Conservation (phyloP, 2,329 filamentous ascomycete species). For the Escovopsis weberi region DNA sequence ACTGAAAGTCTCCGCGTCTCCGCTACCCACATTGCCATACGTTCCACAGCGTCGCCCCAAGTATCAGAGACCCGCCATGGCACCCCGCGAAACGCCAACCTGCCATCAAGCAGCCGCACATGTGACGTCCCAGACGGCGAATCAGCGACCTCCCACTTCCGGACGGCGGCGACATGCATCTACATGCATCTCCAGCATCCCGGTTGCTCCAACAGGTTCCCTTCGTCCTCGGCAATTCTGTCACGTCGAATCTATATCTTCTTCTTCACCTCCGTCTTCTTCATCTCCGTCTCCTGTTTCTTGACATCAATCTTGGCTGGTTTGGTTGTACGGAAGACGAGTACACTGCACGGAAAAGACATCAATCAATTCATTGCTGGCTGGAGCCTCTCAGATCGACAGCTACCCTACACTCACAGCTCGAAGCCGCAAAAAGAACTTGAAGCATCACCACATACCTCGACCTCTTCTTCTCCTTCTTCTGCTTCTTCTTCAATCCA, state of each 20-base stretch:
- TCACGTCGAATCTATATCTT: background rate
- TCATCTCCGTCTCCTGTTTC: background rate
- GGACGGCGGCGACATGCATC: background rate
- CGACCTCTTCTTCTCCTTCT: background rate
- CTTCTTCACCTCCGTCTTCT: background rate
- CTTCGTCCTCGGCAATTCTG: slow-evolving; percentile 1
- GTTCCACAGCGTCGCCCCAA: too few species aligned
- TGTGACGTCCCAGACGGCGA: slow-evolving; percentile 3
- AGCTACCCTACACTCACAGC: too few species aligned
- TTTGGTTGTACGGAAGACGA: too few species aligned
- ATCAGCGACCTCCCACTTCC: slow-evolving; percentile 2
- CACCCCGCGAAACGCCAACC: background rate
- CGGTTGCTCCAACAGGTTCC: background rate
- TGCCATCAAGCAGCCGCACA: background rate
- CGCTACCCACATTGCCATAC: too few species aligned
- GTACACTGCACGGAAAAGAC: too few species aligned
- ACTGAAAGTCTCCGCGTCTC: too few species aligned
- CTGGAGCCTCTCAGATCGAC: too few species aligned
- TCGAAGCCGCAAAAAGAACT: too few species aligned
- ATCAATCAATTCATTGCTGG: too few species aligned
- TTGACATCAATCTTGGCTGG: background rate
- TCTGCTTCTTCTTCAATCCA: background rate
- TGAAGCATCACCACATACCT: background rate
- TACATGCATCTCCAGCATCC: background rate
- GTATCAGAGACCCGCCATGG: background rate